Conservation (phyloP, 192 early-diverging fungal species). For the Linnemannia elongata region DNA sequence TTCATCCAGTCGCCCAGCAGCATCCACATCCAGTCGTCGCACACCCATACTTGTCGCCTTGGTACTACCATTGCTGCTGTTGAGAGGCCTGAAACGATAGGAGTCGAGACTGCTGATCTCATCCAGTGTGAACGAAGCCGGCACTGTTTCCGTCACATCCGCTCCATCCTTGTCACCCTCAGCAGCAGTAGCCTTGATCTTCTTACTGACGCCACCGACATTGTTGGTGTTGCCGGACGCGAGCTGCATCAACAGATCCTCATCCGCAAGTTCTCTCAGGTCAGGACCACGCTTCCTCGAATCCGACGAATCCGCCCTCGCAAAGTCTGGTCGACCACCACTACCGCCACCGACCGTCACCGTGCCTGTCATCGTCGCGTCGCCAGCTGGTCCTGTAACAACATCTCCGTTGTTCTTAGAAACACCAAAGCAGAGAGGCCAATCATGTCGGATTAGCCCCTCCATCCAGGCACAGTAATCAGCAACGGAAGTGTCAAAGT, state of each 20-base stretch:
- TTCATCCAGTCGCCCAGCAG: constrained; percentile 11
- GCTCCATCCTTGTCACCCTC: not conserved
- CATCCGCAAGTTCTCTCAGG: constrained; percentile 5
- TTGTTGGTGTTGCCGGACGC: not conserved
- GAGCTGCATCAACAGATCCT: not conserved
- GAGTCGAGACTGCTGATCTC: not conserved
- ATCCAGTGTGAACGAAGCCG: not conserved
- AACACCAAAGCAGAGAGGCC: constrained; percentile 88
- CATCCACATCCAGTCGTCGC: constrained; percentile 20
- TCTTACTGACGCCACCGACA: not conserved
- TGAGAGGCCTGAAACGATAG: not conserved
- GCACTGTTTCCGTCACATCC: not conserved
- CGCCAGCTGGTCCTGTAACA: not conserved
- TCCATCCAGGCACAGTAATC: constrained; percentile 84
- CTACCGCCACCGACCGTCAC: not conserved
- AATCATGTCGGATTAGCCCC: constrained; percentile 78
- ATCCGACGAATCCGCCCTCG: not conserved
- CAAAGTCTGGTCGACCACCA: not conserved
- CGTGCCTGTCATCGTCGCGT: not conserved
- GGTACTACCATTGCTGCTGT: constrained; percentile 1
- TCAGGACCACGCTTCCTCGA: constrained; percentile 39
- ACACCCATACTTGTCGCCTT: constrained; percentile 19
- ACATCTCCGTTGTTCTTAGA: constrained; percentile 35
- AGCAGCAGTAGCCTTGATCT: not conserved
- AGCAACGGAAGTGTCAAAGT: constrained; percentile 77